Conservation (phyloP, 257 asterid genomes). For the Hygrophila difformis region DNA sequence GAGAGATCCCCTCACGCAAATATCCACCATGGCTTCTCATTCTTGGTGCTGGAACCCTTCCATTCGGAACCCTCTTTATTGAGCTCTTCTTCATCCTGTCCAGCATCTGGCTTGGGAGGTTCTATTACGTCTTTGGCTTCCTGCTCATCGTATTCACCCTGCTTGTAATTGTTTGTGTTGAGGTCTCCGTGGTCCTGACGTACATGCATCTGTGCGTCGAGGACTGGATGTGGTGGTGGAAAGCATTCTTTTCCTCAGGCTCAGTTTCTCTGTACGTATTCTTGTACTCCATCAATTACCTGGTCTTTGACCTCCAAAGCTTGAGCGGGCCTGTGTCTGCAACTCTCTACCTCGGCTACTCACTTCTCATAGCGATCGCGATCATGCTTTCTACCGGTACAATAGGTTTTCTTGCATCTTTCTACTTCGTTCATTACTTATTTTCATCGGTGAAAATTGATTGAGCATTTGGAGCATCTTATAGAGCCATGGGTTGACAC, state of each 20-base stretch:
- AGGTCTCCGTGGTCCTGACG: slow-evolving; percentile 65
- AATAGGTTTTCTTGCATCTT: slow-evolving; percentile 62
- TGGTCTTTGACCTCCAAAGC: slow-evolving; percentile 72
- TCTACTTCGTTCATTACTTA: slow-evolving; percentile 64
- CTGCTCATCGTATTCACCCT: slow-evolving; percentile 49
- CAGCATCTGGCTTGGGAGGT: slow-evolving; percentile 75
- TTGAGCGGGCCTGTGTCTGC: slow-evolving; percentile 79
- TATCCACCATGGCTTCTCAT: slow-evolving; percentile 80
- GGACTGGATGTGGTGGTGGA: slow-evolving; percentile 98
- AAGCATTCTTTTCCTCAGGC: slow-evolving; percentile 68
- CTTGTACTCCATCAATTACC: slow-evolving; percentile 64
- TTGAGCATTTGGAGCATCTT: slow-evolving; percentile 21
- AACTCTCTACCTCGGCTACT: slow-evolving; percentile 60
- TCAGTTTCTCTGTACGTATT: slow-evolving; percentile 68
- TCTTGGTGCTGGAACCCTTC: slow-evolving; percentile 85
- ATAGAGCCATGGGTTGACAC: no score
- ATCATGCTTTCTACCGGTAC: slow-evolving; percentile 72
- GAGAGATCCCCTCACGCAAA: slow-evolving; percentile 65
- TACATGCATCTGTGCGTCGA: slow-evolving; percentile 86
- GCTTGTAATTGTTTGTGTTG: slow-evolving; percentile 63
- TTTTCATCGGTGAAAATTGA: slow-evolving; percentile 75
- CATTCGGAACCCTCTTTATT: slow-evolving; percentile 79
- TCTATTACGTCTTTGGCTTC: slow-evolving; percentile 73
- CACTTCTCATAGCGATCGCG: slow-evolving; percentile 58
- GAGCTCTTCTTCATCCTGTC: slow-evolving; percentile 80